Evolutionary conservation across 306 rosid genomes (phyloP), one percentile per base, ranked within the genome.

Genomic region (Malus orientalis): DNA sequence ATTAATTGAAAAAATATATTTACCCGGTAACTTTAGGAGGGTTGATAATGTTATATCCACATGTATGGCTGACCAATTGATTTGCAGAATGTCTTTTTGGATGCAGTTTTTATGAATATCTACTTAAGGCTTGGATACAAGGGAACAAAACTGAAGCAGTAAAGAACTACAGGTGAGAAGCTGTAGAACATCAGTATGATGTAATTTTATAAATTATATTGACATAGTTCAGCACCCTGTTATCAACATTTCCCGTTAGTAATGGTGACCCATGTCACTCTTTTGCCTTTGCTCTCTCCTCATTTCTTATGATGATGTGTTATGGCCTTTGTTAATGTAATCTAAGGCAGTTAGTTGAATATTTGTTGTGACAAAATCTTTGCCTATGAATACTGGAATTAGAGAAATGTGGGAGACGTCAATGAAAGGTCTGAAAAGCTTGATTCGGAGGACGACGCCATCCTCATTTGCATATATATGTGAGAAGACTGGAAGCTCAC

Each of bases 371-470:
- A 76, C 69, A 65, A 80, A 69, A 36, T 14, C 74, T 63, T 67
- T 70, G 59, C 10, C 42, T 57, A 42, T 65, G 69, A 81, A 82
- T 82, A 76, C 36, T 79, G 69, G 57, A 67, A 81, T 19, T 79
- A 89, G 91, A 85, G 90, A 89, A 78, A 89, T 87, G 93, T 86
- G 93, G 93, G 93, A 85, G 85, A 67, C 82, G 79, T 89, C 93
- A 85, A 86, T 86, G 90, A 79, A 66, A 66, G 90, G 93, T 65
- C 82, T 89, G 74, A 69, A 75, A 75, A 79, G 93, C 83, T 75
- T 89, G 86, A 79, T 83, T 75, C 84, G 33, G 85, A 89, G 71
- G 76, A 83, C 93, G 55, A 79, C 77, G 16, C 89, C 90, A 23
- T 89, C 93, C 66, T 89, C 90, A 67, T 89, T 83, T 85, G 71